These are phyloP conservation scores for Solanum sejunctum DNA, from an alignment of 257 asterid genomes.

Conservation along the genomic window DNA sequence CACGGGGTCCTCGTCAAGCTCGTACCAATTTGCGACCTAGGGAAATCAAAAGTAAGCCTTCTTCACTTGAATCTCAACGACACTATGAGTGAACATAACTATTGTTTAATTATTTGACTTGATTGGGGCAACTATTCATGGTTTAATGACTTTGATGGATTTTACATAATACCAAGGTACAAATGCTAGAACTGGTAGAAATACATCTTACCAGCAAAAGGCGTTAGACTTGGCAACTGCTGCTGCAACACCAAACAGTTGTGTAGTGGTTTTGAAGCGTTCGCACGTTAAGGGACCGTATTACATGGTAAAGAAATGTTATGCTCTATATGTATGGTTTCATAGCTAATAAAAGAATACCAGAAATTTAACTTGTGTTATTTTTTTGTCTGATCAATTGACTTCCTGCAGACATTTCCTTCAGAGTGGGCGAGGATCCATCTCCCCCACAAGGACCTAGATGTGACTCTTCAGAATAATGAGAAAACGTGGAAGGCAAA, in stretches of 20 bases:
- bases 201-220: not conserved
- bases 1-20: not conserved
- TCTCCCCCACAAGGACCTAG: conserved; percentile 3
- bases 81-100: not conserved
- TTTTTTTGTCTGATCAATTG: not conserved
- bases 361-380: not conserved
- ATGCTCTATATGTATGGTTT: not conserved
- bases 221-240: conserved; percentile 8
- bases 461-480: conserved; percentile 2
- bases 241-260: conserved; percentile 2
- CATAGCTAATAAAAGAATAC: not conserved
- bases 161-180: too few species aligned
- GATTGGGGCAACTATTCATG: not conserved
- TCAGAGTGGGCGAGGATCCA: conserved; percentile 19
- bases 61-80: not conserved
- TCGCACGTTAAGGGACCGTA: conserved; percentile 14
- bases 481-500: conserved; percentile 10
- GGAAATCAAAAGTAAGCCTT: not conserved
- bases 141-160: too few species aligned
- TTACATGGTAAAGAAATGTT: conserved; percentile 18
- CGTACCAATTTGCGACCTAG: not conserved
- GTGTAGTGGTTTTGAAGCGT: conserved; percentile 15
- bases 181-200: not conserved
- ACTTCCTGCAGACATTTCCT: conserved; percentile 17
- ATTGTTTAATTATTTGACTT: not conserved